Evolutionary conservation across 1,139 yeast species (phyloP).

Genomic region (Zygosaccharomyces pseudobailii): DNA sequence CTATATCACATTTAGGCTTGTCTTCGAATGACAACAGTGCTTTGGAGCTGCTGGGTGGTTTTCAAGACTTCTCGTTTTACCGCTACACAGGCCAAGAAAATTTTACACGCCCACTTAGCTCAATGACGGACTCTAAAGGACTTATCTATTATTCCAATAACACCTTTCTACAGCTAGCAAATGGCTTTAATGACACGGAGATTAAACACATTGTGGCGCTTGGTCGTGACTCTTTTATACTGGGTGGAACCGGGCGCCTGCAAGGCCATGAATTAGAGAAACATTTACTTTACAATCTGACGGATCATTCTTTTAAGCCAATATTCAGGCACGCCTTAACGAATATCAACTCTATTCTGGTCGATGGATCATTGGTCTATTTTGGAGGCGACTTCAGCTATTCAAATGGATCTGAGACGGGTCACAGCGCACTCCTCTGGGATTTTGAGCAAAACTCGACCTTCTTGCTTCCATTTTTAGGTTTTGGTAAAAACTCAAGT

Average conservation of each 20-base stretch:
- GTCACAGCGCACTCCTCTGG: constrained; percentile 66
- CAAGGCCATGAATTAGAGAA: constrained; percentile 40
- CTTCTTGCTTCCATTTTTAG: constrained; percentile 60
- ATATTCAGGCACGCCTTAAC: constrained; percentile 39
- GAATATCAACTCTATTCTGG: constrained; percentile 51
- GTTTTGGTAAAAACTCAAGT: constrained; percentile 59
- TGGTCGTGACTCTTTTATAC: constrained; percentile 35
- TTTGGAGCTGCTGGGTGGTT: constrained; percentile 62
- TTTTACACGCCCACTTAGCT: constrained; percentile 30
- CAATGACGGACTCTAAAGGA: constrained; percentile 17
- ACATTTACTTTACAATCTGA: constrained; percentile 53
- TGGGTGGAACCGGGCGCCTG: constrained; percentile 42
- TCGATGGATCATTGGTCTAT: constrained; percentile 50
- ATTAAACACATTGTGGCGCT: constrained; percentile 31
- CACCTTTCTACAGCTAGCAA: constrained; percentile 24
- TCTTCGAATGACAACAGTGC: constrained; percentile 36
- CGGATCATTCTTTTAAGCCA: constrained; percentile 41
- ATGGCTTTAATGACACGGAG: constrained; percentile 23
- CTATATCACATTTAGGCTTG: constrained; percentile 17
- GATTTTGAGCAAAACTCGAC: constrained; percentile 45
- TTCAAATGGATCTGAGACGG: constrained; percentile 31
- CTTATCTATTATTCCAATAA: constrained; percentile 30
- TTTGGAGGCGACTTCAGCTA: constrained; percentile 75
- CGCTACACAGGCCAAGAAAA: constrained; percentile 49
- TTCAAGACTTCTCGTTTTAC: constrained; percentile 57